Percentiles rank a stretch among this genome's conserved stretches.
These are phyloP conservation scores for Pseudopediastrum boryanum DNA, from an alignment of 139 green algal species.

Conservation along the genomic window DNA sequence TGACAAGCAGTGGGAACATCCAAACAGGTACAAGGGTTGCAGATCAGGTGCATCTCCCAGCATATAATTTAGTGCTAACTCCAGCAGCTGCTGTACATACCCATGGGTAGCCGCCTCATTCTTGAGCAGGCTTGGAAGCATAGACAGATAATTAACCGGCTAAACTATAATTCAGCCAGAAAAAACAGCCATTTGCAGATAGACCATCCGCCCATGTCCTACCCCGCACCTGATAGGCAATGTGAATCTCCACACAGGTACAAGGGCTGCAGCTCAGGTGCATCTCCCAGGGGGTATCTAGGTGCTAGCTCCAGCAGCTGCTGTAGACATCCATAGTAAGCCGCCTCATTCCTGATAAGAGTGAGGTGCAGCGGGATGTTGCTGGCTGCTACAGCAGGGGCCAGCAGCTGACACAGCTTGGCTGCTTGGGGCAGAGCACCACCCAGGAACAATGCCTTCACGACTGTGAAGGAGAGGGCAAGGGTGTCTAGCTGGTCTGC, in stretches of 20 bases:
- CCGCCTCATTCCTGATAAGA: conserved; percentile 83
- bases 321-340: conserved; percentile 76
- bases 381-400: conserved; percentile 39
- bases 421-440: conserved; percentile 51
- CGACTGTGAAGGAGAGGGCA: conserved; percentile 61
- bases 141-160: no score
- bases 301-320: conserved; percentile 56
- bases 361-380: conserved; percentile 71
- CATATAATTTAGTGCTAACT: no score
- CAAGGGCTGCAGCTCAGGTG: conserved; percentile 24
- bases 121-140: no score
- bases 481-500: conserved; percentile 64
- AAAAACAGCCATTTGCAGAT: no score
- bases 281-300: conserved; percentile 8
- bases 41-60: no score
- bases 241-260: conserved; percentile 76
- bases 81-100: no score
- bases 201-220: background rate
- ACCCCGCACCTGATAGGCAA: conserved; percentile 60
- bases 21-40: no score
- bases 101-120: no score
- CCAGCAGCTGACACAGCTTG: conserved; percentile 27
- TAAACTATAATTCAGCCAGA: no score
- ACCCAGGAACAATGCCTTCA: conserved; percentile 71
- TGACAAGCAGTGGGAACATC: conserved; percentile 80